These are phyloP conservation scores for Entrophospora sp. DNA, from an alignment of 192 early-diverging fungal genomes.

Conservation along the genomic window DNA sequence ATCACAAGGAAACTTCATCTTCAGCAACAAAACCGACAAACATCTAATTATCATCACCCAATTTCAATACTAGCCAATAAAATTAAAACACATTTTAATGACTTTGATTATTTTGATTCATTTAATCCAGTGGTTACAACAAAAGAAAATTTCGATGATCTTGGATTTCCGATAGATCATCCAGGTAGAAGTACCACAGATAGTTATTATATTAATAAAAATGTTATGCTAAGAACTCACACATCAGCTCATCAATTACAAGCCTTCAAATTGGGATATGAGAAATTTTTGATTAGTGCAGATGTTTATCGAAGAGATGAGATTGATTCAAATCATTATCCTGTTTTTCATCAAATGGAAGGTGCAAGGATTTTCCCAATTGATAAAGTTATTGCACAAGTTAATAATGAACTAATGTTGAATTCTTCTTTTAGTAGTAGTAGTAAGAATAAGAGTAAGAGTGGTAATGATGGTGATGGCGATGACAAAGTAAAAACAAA, in stretches of 20 bases:
- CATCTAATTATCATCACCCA: no score
- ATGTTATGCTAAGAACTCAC: constrained; percentile 79
- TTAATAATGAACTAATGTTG: no score
- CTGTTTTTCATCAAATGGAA: constrained; percentile 98
- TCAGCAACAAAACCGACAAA: no score
- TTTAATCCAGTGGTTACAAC: constrained; percentile 80
- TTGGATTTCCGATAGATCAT: constrained; percentile 76
- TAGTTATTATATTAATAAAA: constrained; percentile 85
- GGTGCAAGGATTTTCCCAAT: constrained; percentile 68
- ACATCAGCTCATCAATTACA: constrained; percentile 92
- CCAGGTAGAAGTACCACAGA: constrained; percentile 74
- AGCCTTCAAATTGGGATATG: constrained; percentile 50
- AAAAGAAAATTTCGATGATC: constrained; percentile 85
- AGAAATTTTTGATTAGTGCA: constrained; percentile 82
- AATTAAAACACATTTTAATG: constrained; percentile 69
- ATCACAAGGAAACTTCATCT: constrained; percentile 67
- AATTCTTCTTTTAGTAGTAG: no score
- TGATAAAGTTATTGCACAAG: constrained; percentile 26
- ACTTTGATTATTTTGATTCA: constrained; percentile 50
- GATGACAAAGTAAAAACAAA: no score
- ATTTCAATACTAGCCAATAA: constrained; percentile 73
- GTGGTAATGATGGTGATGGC: no score
- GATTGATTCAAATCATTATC: constrained; percentile 92
- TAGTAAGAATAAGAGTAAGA: no score
- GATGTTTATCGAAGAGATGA: constrained; percentile 97